These are phyloP conservation scores for Brettanomyces anomalus DNA, from an alignment of 805 yeast genomes.

Conservation along the genomic window DNA sequence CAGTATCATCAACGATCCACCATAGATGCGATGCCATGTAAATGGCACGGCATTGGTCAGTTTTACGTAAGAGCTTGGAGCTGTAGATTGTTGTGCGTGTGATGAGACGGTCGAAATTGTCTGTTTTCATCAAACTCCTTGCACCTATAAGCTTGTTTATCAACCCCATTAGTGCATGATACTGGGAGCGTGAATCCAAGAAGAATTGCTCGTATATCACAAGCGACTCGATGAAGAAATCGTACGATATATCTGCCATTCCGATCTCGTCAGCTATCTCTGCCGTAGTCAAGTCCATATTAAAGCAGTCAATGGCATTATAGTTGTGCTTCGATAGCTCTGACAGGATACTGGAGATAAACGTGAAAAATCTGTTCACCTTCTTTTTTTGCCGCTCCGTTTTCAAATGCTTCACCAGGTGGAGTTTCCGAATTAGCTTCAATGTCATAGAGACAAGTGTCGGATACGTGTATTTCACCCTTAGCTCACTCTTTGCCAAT, in stretches of 20 bases:
- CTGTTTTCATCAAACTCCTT: slow-evolving; percentile 34
- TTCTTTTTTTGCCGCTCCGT: slow-evolving; percentile 15
- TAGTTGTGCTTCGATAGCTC: slow-evolving; percentile 43
- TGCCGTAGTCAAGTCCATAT: slow-evolving; percentile 58
- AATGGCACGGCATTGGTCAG: slow-evolving; percentile 91
- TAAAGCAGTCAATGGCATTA: slow-evolving; percentile 28
- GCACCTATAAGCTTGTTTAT: slow-evolving; percentile 36
- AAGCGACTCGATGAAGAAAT: slow-evolving; percentile 82
- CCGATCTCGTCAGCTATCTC: slow-evolving; percentile 70
- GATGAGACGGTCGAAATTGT: slow-evolving; percentile 72
- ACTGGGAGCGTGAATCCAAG: slow-evolving; percentile 40
- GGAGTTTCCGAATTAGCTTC: slow-evolving; percentile 44
- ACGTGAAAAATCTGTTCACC: slow-evolving; percentile 48
- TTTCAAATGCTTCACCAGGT: slow-evolving; percentile 18
- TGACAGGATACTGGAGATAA: slow-evolving; percentile 56
- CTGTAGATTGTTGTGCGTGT: slow-evolving; percentile 83
- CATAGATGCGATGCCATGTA: slow-evolving; percentile 84
- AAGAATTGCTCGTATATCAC: slow-evolving; percentile 66
- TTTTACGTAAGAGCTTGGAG: slow-evolving; percentile 78
- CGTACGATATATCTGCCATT: slow-evolving; percentile 69
- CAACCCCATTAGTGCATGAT: slow-evolving; percentile 37
- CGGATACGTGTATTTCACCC: slow-evolving; percentile 64
- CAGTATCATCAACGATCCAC: slow-evolving; percentile 70
- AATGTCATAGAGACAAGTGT: slow-evolving; percentile 58
- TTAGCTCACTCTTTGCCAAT: slow-evolving; percentile 44